phyloP scores from a whole-genome alignment of 768 basidiomycete genomes.

The Infundibulicybe gibba region DNA sequence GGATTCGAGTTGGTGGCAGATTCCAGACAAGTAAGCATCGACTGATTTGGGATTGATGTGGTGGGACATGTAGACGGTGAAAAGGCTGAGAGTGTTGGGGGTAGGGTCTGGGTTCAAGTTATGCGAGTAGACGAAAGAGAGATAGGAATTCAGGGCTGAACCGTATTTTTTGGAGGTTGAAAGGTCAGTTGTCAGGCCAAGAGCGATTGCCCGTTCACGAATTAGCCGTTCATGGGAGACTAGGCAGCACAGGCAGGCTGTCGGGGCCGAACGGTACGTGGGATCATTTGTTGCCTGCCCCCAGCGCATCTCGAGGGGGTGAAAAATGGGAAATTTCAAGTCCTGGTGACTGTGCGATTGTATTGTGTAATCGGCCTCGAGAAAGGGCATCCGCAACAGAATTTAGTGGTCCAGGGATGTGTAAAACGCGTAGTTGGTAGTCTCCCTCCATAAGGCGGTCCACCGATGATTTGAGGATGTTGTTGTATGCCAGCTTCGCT shows the following conservation, averaged over 20 bases:
- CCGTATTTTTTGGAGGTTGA: conserved; percentile 10
- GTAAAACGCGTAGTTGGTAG: conserved; percentile 17
- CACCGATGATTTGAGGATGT: conserved; percentile 16
- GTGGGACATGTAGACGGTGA: no score
- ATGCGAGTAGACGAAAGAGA: no score
- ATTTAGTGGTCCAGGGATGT: conserved; percentile 21
- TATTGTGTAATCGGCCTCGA: no score
- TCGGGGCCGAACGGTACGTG: conserved; percentile 4
- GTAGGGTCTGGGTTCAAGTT: no score
- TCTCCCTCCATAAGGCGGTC: conserved; percentile 5
- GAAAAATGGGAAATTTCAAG: neutral
- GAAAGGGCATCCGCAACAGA: conserved; percentile 20
- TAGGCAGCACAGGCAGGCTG: conserved; percentile 26
- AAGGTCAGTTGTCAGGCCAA: conserved; percentile 22
- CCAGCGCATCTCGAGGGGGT: conserved; percentile 13
- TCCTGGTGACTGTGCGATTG: no score
- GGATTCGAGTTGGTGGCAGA: no score
- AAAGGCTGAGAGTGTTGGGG: no score
- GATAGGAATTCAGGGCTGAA: no score
- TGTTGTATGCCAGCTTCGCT: conserved; percentile 29
- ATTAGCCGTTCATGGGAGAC: conserved; percentile 20
- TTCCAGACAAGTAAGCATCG: no score
- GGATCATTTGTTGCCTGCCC: conserved; percentile 14
- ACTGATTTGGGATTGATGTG: no score
- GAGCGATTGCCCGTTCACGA: conserved; percentile 24